Conservation (phyloP, 352 stramenopile genomes). For the Phytophthora meadii region DNA sequence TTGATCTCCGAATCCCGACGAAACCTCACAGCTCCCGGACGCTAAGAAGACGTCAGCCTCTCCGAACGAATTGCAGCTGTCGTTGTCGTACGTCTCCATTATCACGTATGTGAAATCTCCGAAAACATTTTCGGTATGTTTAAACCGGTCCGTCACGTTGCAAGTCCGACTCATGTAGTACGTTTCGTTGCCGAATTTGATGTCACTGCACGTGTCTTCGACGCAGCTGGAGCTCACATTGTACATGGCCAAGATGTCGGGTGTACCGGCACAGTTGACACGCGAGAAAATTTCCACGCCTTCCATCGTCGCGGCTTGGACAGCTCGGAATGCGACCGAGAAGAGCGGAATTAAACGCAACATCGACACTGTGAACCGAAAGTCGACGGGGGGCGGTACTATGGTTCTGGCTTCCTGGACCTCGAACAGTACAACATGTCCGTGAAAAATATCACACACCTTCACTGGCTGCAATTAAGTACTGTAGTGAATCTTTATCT, state of each 20-base stretch:
- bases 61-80: constrained; percentile 11
- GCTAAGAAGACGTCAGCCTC: constrained; percentile 19
- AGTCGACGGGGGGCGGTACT: too few relatives aligned
- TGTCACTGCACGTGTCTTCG: constrained; percentile 11
- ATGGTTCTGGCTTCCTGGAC: not conserved
- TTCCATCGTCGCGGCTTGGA: constrained; percentile 8
- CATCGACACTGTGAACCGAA: too few relatives aligned
- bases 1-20: constrained; percentile 13
- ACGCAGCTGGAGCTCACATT: constrained; percentile 10
- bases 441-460: too few relatives aligned
- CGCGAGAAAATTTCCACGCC: constrained; percentile 22
- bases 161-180: constrained; percentile 19
- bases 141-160: constrained; percentile 26
- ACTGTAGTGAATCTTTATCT: too few relatives aligned
- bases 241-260: constrained; percentile 21
- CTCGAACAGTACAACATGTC: too few relatives aligned
- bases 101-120: constrained; percentile 26
- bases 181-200: constrained; percentile 23
- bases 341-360: not conserved
- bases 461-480: too few relatives aligned
- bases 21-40: constrained; percentile 26
- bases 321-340: not conserved
- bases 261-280: constrained; percentile 23
- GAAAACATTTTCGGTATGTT: constrained; percentile 14
- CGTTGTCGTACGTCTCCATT: constrained; percentile 30